Base-by-base conservation (phyloP, 768 basidiomycete genomes). In the Cystobasidium ongulense region DNA sequence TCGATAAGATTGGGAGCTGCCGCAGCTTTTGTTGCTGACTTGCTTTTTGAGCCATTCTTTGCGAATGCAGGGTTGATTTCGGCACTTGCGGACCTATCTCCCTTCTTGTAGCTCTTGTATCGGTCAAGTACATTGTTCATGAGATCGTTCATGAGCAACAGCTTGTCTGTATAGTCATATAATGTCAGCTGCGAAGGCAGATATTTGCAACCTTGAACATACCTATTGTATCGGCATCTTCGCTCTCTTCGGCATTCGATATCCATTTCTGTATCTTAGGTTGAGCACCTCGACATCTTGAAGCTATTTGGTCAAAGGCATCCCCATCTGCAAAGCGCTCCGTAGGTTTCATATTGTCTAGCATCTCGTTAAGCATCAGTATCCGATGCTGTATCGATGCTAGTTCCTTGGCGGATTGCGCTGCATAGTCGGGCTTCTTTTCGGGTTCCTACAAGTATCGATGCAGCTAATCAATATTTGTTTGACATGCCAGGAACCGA, bases 181-280 rank as follows among this genome's bases (percentile, higher is more conserved):
- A 5, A 27, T 59, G 27, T 15, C 33, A 15, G 73, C 27, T 61
- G 18, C 46, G 39, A 41, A 18, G n/a, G n/a, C n/a, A 50, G 46
- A 50, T 15, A 38, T 27, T 21, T 21, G 43, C 8, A 25, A 50
- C 27, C 31, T 35, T 29, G 17, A 5, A 82, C 86, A 74, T 78
- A 93, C 92, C 90, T 76, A 97, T 86, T 36, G 91, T 90, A 76
- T 93, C 92, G 1, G 91, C 87, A 81, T 94, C 92, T 46, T 92
- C 89, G 1, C 87, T 85, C 78, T 92, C 89, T 21, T 92, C 92
- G 77, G 97, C 92, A 11, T 39, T 46, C 13, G 90, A 91, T 73
- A 98, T 90, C 95, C 96, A 98, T 79, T 92, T 95, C 81, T 99
- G 96, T 54, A 98, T 86, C 83, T 90, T 97, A 0, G 96, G 96